Evolutionary conservation across 805 yeast species (phyloP), one percentile per base, ranked within the genome.

Genomic region (Wickerhamomyces tratensis): DNA sequence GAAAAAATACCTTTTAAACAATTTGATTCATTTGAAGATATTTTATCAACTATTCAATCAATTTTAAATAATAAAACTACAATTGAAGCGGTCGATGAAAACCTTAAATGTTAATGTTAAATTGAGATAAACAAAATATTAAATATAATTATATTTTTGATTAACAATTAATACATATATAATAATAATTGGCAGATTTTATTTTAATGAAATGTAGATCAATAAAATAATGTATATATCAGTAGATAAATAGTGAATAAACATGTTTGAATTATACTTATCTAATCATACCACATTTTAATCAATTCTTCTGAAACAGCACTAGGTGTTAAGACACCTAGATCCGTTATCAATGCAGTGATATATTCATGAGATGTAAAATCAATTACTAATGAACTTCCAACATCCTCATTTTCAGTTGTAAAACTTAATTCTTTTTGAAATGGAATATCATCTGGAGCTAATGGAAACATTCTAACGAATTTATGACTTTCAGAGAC

Each of bases 271-370:
- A 20, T 20, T 3, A 20, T 20, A n/a, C 36, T 25, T 13, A 37
- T 35, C 61, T 61, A 89, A 62, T 89, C 97, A 56, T 88, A 89
- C 97, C 97, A 93, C 79, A 93, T 87, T 65, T 93, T 93, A 60
- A 93, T 93, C 62, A 93, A 74, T 65, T 93, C 99, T 61, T 93
- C 98, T n/a, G 95, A 83, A 20, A 93, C 98, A 0, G 98, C 98
- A 46, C 95, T 83, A 11, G 98, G 96, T 7, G 99, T 93, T 51
- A 93, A 71, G 1, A 93, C 97, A 14, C 99, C 99, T 49, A 93
- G 69, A 61, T 93, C 99, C 4, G 98, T 91, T 46, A 93, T 87
- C 50, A 93, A 72, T 4, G 98, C 98, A 4, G 98, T 93, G 42
- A 93, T 85, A 56, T 82, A 87, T 52, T 89, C 91, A 63, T 93